A percentile compares a stretch with the other conserved stretches of the same genome.
These are phyloP conservation scores for Phytophthora sansomeana DNA, from an alignment of 352 stramenopile species.

Conservation along the genomic window DNA sequence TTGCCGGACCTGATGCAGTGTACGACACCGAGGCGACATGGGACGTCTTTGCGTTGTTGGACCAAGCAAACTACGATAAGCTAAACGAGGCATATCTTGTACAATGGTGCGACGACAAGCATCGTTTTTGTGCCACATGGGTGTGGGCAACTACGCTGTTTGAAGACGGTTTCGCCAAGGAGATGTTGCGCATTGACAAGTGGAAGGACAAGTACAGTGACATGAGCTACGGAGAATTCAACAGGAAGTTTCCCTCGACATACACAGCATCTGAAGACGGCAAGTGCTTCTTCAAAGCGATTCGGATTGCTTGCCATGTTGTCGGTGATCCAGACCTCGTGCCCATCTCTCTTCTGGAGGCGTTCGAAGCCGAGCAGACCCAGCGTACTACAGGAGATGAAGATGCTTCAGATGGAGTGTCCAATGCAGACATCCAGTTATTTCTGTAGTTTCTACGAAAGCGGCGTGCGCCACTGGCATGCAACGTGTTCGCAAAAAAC, in stretches of 20 bases:
- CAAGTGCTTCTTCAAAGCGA: neutral
- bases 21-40: too few species aligned
- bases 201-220: neutral
- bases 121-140: neutral
- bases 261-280: neutral
- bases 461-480: neutral
- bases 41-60: too few species aligned
- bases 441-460: constrained; percentile 7
- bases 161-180: neutral
- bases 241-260: constrained; percentile 2
- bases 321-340: neutral
- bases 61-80: neutral
- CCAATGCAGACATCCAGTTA: neutral
- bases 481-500: constrained; percentile 7
- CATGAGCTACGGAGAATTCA: neutral
- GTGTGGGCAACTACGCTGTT: neutral
- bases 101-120: neutral
- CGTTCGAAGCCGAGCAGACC: neutral
- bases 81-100: neutral
- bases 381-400: neutral
- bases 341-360: neutral
- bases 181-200: constrained; percentile 6
- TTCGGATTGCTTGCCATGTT: constrained; percentile 1
- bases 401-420: constrained; percentile 8
- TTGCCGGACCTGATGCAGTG: too few species aligned